phyloP scores from a whole-genome alignment of 495 filamentous ascomycete genomes.

The Lasiosphaeria ovina region DNA sequence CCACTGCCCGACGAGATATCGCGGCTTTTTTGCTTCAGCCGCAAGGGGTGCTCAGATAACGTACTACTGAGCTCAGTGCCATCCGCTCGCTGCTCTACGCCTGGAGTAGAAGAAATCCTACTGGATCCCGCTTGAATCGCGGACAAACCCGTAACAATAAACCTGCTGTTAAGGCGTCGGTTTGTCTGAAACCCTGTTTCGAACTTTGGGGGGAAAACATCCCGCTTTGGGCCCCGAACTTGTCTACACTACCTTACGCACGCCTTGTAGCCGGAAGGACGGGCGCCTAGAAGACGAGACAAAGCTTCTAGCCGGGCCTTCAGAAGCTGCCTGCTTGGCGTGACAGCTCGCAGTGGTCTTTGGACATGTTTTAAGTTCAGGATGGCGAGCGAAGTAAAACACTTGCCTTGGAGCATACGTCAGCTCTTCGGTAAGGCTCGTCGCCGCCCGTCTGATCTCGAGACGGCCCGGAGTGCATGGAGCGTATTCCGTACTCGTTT shows the following conservation, averaged over 20 bases:
- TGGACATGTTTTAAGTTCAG: background rate
- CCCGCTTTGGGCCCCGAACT: conserved; percentile 11
- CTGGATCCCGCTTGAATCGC: background rate
- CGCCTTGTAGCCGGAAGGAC: too few relatives aligned
- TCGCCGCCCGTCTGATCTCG: background rate
- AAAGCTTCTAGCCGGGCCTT: background rate
- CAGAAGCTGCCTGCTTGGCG: conserved; percentile 29
- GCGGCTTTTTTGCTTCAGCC: too few relatives aligned
- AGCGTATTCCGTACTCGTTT: too few relatives aligned
- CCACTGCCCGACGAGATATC: too few relatives aligned
- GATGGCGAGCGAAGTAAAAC: background rate
- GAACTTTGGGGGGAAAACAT: conserved; percentile 7
- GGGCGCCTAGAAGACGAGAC: background rate
- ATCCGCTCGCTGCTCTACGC: too few relatives aligned
- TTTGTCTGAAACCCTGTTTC: conserved; percentile 23
- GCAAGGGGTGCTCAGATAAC: too few relatives aligned
- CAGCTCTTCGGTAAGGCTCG: conserved; percentile 10
- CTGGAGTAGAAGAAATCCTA: too few relatives aligned
- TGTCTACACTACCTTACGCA: conserved; percentile 5
- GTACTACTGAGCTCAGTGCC: too few relatives aligned
- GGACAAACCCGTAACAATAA: conserved; percentile 5
- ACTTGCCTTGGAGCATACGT: conserved; percentile 18
- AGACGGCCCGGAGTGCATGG: too few relatives aligned
- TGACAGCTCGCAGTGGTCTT: background rate
- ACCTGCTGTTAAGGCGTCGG: conserved; percentile 12